Evolutionary conservation across 768 basidiomycete species (phyloP), one percentile per base, ranked within the genome.

Genomic region (Galerina marginata): DNA sequence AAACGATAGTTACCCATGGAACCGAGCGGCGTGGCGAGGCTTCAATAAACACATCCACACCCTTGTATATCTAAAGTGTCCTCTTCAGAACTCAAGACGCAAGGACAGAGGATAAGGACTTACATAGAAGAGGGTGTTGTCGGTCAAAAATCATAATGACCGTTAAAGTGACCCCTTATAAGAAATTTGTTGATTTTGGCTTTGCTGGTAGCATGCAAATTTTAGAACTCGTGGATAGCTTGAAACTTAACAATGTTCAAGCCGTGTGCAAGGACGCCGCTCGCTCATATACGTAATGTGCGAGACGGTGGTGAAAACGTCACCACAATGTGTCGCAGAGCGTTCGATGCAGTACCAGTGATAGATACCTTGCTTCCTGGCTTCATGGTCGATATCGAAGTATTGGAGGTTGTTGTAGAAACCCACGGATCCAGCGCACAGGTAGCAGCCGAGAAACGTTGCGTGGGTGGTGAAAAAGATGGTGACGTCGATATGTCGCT

Each of bases 371-470:
- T 97, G 88, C 78, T 99, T 99, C 43, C 97, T 97, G 0, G 97
- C 97, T 77, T 99, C 97, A 72, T 99, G 96, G 70, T 99, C 97
- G 61, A 99, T 97, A 67, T 99, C 97, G 74, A 99, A 99, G 81
- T 99, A 98, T 74, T 96, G 94, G 16, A 99, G 83, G 74, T 99
- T 98, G 82, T 99, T 99, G 85, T 99, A 99, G 69, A 99, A 99
- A 68, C 99, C 97, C 70, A 98, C 97, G 47, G 89, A 92, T 60
- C 97, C 97, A 1, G 97, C 97, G 69, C 97, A 99, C 65, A 99
- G 90, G 75, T 99, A 99, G 52, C 97, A 93, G n/a, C 97, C 97
- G 58, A 99, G 92, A 39, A 99, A 89, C 7, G 97, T 99, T 9
- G 97, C 97, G 73, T 99, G 96, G 36, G 96, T 99, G 20, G 96